These are phyloP conservation scores for Venturia carpophila DNA, from an alignment of 2,329 filamentous ascomycete species.

Conservation along the genomic window DNA sequence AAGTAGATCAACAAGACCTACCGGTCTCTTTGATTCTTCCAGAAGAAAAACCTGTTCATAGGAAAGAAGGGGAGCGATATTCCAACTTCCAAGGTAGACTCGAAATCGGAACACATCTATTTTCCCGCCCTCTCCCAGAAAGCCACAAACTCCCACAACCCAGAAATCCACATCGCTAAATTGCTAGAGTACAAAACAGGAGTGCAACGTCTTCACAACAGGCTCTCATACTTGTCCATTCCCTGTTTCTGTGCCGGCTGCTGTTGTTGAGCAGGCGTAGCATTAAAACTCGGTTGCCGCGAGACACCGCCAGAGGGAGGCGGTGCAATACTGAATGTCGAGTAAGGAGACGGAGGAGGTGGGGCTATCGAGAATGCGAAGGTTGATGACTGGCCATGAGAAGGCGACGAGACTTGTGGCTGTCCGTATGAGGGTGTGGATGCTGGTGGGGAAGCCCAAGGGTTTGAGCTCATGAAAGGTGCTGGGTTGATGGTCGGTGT, in stretches of 20 bases:
- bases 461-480: background rate
- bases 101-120: background rate
- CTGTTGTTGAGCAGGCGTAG: conserved; percentile 26
- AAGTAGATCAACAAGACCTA: no score
- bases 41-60: no score
- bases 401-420: background rate
- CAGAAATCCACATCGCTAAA: background rate
- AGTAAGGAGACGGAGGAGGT: conserved; percentile 38
- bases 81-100: no score
- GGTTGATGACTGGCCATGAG: background rate
- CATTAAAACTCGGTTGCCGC: conserved; percentile 28
- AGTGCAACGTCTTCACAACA: conserved; percentile 34
- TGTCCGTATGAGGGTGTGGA: background rate
- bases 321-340: conserved; percentile 33
- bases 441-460: background rate
- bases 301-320: conserved; percentile 24
- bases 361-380: conserved; percentile 34
- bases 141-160: background rate
- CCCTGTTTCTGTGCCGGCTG: conserved; percentile 39
- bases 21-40: no score
- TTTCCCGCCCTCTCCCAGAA: background rate
- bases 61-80: no score
- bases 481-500: background rate
- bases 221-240: conserved; percentile 60
- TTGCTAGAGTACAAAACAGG: background rate